Evolutionary conservation across 352 stramenopile species (phyloP).

Genomic region (Pythium aquatile): DNA sequence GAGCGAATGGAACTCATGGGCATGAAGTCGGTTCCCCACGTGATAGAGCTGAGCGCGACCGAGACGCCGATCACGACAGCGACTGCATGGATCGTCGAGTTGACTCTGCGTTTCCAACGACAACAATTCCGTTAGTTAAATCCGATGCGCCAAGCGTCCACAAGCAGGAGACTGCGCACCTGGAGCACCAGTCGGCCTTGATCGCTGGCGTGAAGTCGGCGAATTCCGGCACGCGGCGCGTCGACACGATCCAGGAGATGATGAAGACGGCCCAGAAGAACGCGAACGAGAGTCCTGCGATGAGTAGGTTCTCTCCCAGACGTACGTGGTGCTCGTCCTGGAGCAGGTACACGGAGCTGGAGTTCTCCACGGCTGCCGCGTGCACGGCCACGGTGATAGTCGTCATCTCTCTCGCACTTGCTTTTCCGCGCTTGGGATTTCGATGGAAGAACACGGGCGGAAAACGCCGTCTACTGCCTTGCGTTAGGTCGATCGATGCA

Average conservation of each 20-base stretch:
- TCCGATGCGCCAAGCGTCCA: not conserved
- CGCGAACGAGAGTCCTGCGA: conserved; percentile 54
- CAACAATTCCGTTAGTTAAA: conserved; percentile 1
- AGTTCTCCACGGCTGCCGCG: conserved; percentile 1
- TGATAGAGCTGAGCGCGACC: conserved; percentile 63
- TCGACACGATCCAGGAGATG: conserved; percentile 58
- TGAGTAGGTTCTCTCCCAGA: conserved; percentile 58
- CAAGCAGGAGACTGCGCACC: conserved; percentile 32
- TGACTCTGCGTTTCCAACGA: conserved; percentile 45
- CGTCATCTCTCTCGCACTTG: conserved; percentile 8
- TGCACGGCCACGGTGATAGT: conserved; percentile 19
- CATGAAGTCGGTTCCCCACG: conserved; percentile 60
- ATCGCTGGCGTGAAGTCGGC: conserved; percentile 52
- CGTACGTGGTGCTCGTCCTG: conserved; percentile 59
- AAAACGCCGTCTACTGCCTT: not conserved
- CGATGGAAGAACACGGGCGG: not conserved
- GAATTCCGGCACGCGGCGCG: conserved; percentile 59
- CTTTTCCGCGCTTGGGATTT: not conserved
- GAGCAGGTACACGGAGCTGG: conserved; percentile 38
- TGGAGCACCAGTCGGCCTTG: conserved; percentile 82
- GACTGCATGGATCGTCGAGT: conserved; percentile 76
- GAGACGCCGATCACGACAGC: conserved; percentile 61
- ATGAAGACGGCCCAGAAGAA: conserved; percentile 73
- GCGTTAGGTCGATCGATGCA: not conserved
- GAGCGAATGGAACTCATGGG: conserved; percentile 71